Evolutionary conservation across 2,329 filamentous ascomycete species (phyloP), one percentile per base, ranked within the genome.

Genomic region (Cordyceps tenuipes): DNA sequence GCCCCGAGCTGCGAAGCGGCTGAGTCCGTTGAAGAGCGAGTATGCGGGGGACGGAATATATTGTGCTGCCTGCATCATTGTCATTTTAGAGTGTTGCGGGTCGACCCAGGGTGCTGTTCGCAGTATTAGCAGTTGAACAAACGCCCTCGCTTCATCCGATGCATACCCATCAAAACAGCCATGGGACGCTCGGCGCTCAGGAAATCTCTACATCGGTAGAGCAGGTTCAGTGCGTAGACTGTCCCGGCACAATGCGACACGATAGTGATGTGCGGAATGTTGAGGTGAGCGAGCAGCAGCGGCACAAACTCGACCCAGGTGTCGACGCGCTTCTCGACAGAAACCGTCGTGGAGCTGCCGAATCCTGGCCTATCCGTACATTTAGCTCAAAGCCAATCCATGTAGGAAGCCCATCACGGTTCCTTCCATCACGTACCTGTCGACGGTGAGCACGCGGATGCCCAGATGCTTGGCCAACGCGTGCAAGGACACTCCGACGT

Each of bases 201-300:
- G 31, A 73, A 50, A 23, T 63, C 55, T 9, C 70, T 67, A 17
- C 62, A 66, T 49, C 66, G 62, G 46, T 67, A 65, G 29, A 72
- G 46, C 2, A 67, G 59, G 57, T 72, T 71, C 44, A 73, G 61
- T 1, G 68, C 64, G 61, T 67, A 73, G 17, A 73, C 51, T 8
- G 69, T 67, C 12, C 72, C 72, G 46, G 66, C 67, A 58, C 68
- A 71, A 56, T 73, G 71, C 36, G 69, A 66, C 41, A 62, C 64
- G 5, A 73, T 50, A 0, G 67, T 65, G 23, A 73, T 67, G 57
- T 73, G 69, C 5, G 59, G 46, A 43, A 76, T 68, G 36, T 52
- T 58, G 5, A 76, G 69, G 50, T 72, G 71, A 26, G 65, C 53
- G 12, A 76, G 66, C 0, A 76, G 64, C 3, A 66, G 67, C 5